Base-by-base conservation (phyloP, 2,329 filamentous ascomycete genomes). In the Xylariales sp. region DNA sequence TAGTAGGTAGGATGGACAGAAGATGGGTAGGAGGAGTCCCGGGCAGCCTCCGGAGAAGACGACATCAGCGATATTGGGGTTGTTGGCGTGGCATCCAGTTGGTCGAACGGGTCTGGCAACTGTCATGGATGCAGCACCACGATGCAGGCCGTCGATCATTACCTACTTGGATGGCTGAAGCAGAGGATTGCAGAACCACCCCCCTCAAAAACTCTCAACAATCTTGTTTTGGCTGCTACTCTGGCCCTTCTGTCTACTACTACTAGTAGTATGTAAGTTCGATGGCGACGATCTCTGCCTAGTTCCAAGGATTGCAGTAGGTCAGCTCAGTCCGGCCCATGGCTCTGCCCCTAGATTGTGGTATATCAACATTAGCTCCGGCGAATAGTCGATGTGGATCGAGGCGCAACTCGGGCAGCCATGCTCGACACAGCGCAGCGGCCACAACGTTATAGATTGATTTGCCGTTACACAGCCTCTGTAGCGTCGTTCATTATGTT, bases 71-170 rank as follows among this genome's bases (percentile, higher is more conserved):
- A 64, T 57, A 64, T 46, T 36, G 30, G 28, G 61, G 30, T 30
- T 28, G 50, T 60, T 54, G 64, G 48, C 64, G 50, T 23, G 34
- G 39, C 41, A 30, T 53, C 45, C 39, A 65, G 62, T 61, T 68
- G 65, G 56, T 46, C 39, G 36, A 46, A 18, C 30, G 32, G 34
- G 56, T 39, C 65, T 41, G 36, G 56, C 30, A 53, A 67, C 39
- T 61, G 54, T 49, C 43, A 48, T 62, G 50, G 45, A 50, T 68
- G 62, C 62, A 61, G 52, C 59, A 48, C 28, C 16, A 34, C 55
- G 52, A 64, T 63, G 67, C 64, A 67, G 4, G 49, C 30, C 28
- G 68, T 56, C 68, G 68, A 70, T 70, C 68, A 54, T 60, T 70
- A 49, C 56, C 68, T 49, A 55, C 49, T 68, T 63, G 5, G 57